Percentiles rank a stretch among this genome's conserved stretches.
phyloP scores from a whole-genome alignment of 1,284 basidiomycete genomes.

The Fomitopsis betulina region DNA sequence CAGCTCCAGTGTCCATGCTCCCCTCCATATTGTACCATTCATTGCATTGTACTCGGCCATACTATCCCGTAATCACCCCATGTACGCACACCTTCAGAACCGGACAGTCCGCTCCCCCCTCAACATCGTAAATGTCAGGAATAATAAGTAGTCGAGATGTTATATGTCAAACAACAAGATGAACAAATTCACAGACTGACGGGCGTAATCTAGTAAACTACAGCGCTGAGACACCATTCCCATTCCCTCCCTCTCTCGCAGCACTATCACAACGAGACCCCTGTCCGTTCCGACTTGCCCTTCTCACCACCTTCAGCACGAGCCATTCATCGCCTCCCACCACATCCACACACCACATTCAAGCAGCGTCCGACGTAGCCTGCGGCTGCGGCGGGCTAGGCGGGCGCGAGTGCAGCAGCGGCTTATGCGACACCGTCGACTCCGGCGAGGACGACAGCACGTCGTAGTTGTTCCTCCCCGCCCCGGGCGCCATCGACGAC shows the following conservation, averaged over 20 bases:
- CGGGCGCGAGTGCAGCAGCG: conserved; percentile 22
- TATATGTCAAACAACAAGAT: conserved; percentile 4
- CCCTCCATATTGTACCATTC: background rate
- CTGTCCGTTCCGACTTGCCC: background rate
- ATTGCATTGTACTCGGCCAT: background rate
- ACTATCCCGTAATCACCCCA: background rate
- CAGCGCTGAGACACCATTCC: background rate
- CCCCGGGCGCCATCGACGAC: conserved; percentile 23
- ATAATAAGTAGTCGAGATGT: background rate
- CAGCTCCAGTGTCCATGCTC: background rate
- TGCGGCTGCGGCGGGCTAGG: conserved; percentile 7
- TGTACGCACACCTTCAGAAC: background rate
- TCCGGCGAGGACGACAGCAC: conserved; percentile 33
- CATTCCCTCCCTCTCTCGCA: background rate
- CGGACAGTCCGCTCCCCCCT: background rate
- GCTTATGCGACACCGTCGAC: conserved; percentile 30
- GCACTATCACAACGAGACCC: background rate
- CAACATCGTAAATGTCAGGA: background rate
- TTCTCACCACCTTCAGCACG: background rate
- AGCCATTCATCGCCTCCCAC: background rate
- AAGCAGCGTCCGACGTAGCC: conserved; percentile 3
- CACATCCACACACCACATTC: background rate
- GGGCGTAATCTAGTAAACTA: conserved; percentile 2
- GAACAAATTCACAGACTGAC: background rate
- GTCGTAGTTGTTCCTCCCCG: conserved; percentile 28